A percentile compares a stretch with the other conserved stretches of the same genome.
These are phyloP conservation scores for Cyberlindnera saturnus DNA, from an alignment of 805 yeast species.

Conservation along the genomic window DNA sequence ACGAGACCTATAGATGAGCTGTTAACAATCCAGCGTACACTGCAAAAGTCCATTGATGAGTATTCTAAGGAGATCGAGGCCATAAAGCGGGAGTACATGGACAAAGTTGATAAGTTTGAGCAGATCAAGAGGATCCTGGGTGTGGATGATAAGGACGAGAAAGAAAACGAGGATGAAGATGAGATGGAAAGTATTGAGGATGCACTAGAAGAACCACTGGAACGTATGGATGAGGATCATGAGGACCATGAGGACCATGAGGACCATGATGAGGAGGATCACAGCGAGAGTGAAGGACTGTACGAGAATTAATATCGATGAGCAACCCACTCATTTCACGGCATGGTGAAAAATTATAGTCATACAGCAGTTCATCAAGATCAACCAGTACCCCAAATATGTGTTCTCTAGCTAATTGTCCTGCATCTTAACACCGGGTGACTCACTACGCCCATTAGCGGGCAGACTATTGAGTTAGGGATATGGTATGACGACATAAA, in stretches of 20 bases:
- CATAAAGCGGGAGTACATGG: slow-evolving; percentile 6
- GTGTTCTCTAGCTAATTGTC: no score
- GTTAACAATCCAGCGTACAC: background rate
- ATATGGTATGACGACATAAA: no score
- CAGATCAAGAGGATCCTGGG: slow-evolving; percentile 9
- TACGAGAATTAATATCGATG: no score
- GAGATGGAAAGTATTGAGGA: background rate
- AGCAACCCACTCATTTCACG: no score
- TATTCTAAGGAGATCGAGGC: slow-evolving; percentile 8
- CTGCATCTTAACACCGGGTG: no score
- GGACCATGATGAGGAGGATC: slow-evolving; percentile 1
- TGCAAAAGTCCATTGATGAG: slow-evolving; percentile 1
- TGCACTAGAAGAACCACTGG: background rate
- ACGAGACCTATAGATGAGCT: background rate
- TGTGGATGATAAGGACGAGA: slow-evolving; percentile 5
- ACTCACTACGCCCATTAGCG: no score
- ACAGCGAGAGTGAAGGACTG: background rate
- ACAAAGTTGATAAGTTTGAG: slow-evolving; percentile 12
- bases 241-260: background rate
- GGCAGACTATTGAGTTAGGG: no score
- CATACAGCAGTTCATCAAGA: no score
- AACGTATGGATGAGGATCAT: slow-evolving; percentile 1
- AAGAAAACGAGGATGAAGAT: slow-evolving; percentile 3
- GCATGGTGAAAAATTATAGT: no score
- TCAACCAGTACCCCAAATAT: no score